Evolutionary conservation across 768 basidiomycete species (phyloP).

Genomic region (Termitomyces sp.): DNA sequence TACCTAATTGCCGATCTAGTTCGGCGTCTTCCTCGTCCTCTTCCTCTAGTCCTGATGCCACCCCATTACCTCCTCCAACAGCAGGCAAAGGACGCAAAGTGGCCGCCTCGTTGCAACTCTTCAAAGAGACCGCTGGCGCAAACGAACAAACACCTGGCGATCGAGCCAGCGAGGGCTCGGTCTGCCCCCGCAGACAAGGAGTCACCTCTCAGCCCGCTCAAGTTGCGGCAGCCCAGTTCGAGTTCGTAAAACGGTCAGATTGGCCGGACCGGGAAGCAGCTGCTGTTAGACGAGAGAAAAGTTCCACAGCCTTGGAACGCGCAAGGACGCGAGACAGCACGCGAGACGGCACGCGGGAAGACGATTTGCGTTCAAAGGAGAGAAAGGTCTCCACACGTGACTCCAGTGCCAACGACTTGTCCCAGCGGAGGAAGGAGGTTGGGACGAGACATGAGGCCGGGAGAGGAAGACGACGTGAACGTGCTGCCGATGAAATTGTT

Average conservation of each 20-base stretch:
- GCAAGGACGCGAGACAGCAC: slow-evolving; percentile 45
- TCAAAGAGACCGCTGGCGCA: slow-evolving; percentile 62
- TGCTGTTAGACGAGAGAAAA: slow-evolving; percentile 64
- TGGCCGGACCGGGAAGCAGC: slow-evolving; percentile 81
- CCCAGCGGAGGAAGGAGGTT: slow-evolving; percentile 55
- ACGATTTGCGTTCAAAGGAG: slow-evolving; percentile 26
- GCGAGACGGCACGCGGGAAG: slow-evolving; percentile 29
- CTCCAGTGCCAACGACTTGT: slow-evolving; percentile 36
- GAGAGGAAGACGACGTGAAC: slow-evolving; percentile 61
- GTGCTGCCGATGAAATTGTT: slow-evolving; percentile 35
- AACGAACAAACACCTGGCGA: slow-evolving; percentile 27
- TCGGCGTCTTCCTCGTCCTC: slow-evolving; percentile 28
- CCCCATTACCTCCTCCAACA: slow-evolving; percentile 23
- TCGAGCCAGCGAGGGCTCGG: slow-evolving; percentile 20
- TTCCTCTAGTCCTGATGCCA: slow-evolving; percentile 22
- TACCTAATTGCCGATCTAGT: slow-evolving; percentile 28
- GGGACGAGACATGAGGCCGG: slow-evolving; percentile 34
- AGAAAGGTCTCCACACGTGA: slow-evolving; percentile 38
- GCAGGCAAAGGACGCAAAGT: slow-evolving; percentile 75
- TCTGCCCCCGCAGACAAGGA: slow-evolving; percentile 22
- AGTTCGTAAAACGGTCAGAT: slow-evolving; percentile 81
- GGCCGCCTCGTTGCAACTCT: slow-evolving; percentile 74
- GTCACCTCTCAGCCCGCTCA: slow-evolving; percentile 40
- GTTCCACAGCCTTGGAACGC: slow-evolving; percentile 53
- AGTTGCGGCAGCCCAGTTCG: slow-evolving; percentile 64